Percentiles rank a stretch among this genome's conserved stretches.
Evolutionary conservation across 2,329 filamentous ascomycete genomes (phyloP).

Genomic region (Nemania sp.): DNA sequence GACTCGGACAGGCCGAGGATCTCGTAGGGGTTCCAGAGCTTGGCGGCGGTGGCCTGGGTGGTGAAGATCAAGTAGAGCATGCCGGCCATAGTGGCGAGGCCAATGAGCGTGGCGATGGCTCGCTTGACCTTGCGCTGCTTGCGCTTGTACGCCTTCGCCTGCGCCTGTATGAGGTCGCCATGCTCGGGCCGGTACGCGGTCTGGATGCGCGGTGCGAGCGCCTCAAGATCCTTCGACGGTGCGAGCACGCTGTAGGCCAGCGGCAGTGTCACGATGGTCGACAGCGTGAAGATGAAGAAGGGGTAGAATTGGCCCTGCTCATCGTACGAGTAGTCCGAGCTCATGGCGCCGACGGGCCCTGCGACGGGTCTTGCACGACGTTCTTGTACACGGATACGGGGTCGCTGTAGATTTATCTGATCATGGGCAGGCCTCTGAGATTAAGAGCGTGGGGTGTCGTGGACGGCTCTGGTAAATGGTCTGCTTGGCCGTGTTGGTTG

Average conservation of each 20-base stretch:
- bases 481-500: too few relatives aligned
- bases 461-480: slow-evolving; percentile 3
- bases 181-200: slow-evolving; percentile 80
- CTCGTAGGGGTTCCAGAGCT: slow-evolving; percentile 96
- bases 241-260: slow-evolving; percentile 87
- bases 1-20: slow-evolving; percentile 88
- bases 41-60: slow-evolving; percentile 70
- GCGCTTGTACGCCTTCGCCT: slow-evolving; percentile 85
- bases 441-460: slow-evolving; percentile 20
- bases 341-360: slow-evolving; percentile 62
- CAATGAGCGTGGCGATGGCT: slow-evolving; percentile 71
- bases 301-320: slow-evolving; percentile 98
- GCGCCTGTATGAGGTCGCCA: slow-evolving; percentile 78
- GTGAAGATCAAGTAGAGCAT: slow-evolving; percentile 91
- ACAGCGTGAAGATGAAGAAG: slow-evolving; percentile 94
- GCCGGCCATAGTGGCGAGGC: slow-evolving; percentile 82
- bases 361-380: slow-evolving; percentile 34
- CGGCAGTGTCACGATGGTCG: slow-evolving; percentile 83
- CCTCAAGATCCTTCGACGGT: slow-evolving; percentile 74
- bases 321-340: slow-evolving; percentile 97
- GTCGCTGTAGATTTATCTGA: slow-evolving; percentile 8
- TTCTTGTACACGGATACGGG: slow-evolving; percentile 3
- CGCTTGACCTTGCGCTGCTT: slow-evolving; percentile 89
- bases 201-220: slow-evolving; percentile 79
- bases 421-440: slow-evolving; percentile 14